A percentile compares a stretch with the other conserved stretches of the same genome.
These are phyloP conservation scores for Astrephomene gubernaculifera DNA, from an alignment of 139 green algal genomes.

Conservation along the genomic window DNA sequence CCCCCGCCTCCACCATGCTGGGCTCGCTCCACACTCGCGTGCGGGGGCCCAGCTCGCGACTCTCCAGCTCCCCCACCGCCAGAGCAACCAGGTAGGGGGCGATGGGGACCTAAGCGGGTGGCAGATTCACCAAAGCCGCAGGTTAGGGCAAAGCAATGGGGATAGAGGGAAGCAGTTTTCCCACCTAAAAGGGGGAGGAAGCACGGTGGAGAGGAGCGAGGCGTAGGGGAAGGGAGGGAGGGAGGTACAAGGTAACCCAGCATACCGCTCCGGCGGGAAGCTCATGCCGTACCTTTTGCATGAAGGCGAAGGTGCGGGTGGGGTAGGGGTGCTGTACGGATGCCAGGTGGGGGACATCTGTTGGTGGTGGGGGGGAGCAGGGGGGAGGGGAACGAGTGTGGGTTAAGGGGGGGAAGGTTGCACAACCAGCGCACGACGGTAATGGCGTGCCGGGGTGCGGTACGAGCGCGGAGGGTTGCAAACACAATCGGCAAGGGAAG, in stretches of 20 bases:
- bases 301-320: slow-evolving; percentile 64
- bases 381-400: too few relatives aligned
- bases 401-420: too few relatives aligned
- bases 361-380: neutral
- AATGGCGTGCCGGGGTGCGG: too few relatives aligned
- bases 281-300: slow-evolving; percentile 40
- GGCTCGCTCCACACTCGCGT: slow-evolving; percentile 87
- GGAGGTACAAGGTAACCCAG: neutral
- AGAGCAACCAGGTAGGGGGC: slow-evolving; percentile 95
- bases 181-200: neutral
- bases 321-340: slow-evolving; percentile 20
- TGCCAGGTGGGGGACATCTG: slow-evolving; percentile 45
- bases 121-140: too few relatives aligned
- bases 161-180: too few relatives aligned
- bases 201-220: neutral
- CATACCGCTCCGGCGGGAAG: neutral
- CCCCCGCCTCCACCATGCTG: slow-evolving; percentile 81
- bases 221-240: neutral
- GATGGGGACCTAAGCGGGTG: slow-evolving; percentile 64
- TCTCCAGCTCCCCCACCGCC: slow-evolving; percentile 86
- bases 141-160: too few relatives aligned
- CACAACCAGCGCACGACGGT: too few relatives aligned
- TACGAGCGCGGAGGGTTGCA: too few relatives aligned
- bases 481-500: too few relatives aligned
- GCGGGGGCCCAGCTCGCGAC: slow-evolving; percentile 61